These are phyloP conservation scores for Backusella australiensis DNA, from an alignment of 192 early-diverging fungal species.

Conservation along the genomic window DNA sequence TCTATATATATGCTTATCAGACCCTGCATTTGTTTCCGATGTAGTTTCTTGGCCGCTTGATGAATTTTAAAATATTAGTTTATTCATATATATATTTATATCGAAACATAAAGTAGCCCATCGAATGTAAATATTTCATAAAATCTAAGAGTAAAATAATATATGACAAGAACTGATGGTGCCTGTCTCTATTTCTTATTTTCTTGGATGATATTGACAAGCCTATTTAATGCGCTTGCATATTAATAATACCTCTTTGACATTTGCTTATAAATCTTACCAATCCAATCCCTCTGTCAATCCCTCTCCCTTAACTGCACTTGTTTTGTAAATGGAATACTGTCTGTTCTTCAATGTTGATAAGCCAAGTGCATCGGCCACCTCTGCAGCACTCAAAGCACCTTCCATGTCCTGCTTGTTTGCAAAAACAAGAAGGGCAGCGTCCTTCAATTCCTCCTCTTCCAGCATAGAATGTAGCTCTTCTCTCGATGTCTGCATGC, in stretches of 20 bases:
- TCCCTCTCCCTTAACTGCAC: conserved; percentile 93
- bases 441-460: conserved; percentile 90
- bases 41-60: too few species aligned
- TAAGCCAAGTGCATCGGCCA: conserved; percentile 83
- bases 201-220: conserved; percentile 47
- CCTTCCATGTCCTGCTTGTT: conserved; percentile 99
- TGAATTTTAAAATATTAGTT: not conserved
- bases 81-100: not conserved
- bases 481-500: conserved; percentile 83
- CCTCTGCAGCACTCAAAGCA: conserved; percentile 87
- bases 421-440: conserved; percentile 90
- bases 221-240: conserved; percentile 21
- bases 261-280: conserved; percentile 45
- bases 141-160: not conserved
- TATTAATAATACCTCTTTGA: not conserved
- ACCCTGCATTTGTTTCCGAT: not conserved
- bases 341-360: conserved; percentile 82
- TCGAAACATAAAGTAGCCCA: too few species aligned
- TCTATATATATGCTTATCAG: not conserved
- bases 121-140: too few species aligned
- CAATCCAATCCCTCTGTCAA: conserved; percentile 92
- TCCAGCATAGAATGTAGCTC: conserved; percentile 93
- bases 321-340: conserved; percentile 94
- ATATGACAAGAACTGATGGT: not conserved
- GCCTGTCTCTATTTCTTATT: conserved; percentile 30